Conservation (phyloP, 495 filamentous ascomycete genomes). For the Daldinia childiae region DNA sequence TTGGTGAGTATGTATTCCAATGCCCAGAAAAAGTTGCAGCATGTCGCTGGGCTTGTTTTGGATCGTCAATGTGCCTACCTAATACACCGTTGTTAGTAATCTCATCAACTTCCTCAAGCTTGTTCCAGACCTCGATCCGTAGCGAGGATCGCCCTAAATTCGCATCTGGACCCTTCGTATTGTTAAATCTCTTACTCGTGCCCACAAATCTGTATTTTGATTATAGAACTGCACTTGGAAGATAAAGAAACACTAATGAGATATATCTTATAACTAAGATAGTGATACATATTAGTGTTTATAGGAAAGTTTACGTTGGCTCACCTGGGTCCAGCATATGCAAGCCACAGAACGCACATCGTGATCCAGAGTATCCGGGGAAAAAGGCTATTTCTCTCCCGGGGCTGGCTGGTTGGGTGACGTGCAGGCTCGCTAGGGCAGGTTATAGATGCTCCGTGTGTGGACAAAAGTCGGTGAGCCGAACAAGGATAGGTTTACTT, state of each 20-base stretch:
- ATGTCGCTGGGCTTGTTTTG: constrained; percentile 5
- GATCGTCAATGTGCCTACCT: constrained; percentile 34
- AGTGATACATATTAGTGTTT: constrained; percentile 13
- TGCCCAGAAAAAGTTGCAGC: constrained; percentile 15
- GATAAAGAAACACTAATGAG: background rate
- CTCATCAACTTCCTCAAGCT: constrained; percentile 12
- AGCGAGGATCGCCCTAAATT: constrained; percentile 16
- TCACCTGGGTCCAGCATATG: constrained; percentile 27
- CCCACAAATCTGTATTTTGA: constrained; percentile 3
- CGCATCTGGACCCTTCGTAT: constrained; percentile 32
- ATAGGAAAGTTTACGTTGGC: constrained; percentile 4
- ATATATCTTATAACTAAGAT: background rate
- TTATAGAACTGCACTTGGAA: constrained; percentile 1
- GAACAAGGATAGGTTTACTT: constrained; percentile 35
- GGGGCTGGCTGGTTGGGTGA: constrained; percentile 37
- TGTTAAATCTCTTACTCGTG: constrained; percentile 9
- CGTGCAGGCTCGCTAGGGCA: constrained; percentile 40
- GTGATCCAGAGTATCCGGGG: constrained; percentile 42
- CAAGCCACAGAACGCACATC: constrained; percentile 35
- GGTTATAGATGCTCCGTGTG: constrained; percentile 21
- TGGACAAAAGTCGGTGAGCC: constrained; percentile 49
- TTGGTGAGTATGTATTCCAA: constrained; percentile 21
- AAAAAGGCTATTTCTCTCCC: constrained; percentile 33
- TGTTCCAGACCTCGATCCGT: constrained; percentile 37
- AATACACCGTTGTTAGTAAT: constrained; percentile 36